phyloP scores from a whole-genome alignment of 805 yeast genomes.

The Limtongozyma cylindracea region DNA sequence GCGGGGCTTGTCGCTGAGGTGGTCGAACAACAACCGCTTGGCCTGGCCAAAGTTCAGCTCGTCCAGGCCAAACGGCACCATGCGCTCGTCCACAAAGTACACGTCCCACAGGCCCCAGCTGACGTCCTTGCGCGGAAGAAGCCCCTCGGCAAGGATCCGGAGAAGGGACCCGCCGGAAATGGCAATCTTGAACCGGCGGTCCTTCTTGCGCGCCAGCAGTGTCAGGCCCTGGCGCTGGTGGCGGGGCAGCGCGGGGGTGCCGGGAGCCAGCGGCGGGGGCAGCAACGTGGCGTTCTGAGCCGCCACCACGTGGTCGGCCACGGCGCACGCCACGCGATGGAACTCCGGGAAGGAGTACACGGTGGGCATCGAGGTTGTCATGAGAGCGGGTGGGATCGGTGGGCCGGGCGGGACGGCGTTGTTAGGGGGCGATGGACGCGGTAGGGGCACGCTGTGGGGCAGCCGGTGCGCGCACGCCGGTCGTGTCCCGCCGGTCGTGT shows the following conservation, averaged over 20 bases:
- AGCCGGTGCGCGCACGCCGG: too few species aligned
- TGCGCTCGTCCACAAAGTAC: constrained; percentile 87
- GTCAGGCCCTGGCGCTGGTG: too few species aligned
- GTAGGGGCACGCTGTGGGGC: too few species aligned
- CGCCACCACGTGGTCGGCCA: constrained; percentile 78
- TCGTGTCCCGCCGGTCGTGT: too few species aligned
- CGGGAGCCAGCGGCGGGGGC: too few species aligned
- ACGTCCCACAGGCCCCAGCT: constrained; percentile 92
- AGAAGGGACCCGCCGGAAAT: constrained; percentile 84
- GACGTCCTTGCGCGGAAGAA: constrained; percentile 37
- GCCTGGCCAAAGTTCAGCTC: constrained; percentile 85
- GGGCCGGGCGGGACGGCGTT: too few species aligned
- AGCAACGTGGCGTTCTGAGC: constrained; percentile 55
- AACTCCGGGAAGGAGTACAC: constrained; percentile 83
- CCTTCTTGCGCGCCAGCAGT: too few species aligned
- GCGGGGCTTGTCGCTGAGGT: constrained; percentile 33
- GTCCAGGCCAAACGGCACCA: constrained; percentile 64
- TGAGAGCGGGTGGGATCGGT: too few species aligned
- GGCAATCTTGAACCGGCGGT: constrained; percentile 46
- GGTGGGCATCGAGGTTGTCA: constrained; percentile 88
- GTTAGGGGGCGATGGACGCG: too few species aligned
- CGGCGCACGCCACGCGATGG: constrained; percentile 83
- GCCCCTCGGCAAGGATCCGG: constrained; percentile 67
- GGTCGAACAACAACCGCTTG: constrained; percentile 58
- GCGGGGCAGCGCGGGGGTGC: too few species aligned